Conservation (phyloP, 2,329 filamentous ascomycete genomes). For the Fusarium chlamydosporum region DNA sequence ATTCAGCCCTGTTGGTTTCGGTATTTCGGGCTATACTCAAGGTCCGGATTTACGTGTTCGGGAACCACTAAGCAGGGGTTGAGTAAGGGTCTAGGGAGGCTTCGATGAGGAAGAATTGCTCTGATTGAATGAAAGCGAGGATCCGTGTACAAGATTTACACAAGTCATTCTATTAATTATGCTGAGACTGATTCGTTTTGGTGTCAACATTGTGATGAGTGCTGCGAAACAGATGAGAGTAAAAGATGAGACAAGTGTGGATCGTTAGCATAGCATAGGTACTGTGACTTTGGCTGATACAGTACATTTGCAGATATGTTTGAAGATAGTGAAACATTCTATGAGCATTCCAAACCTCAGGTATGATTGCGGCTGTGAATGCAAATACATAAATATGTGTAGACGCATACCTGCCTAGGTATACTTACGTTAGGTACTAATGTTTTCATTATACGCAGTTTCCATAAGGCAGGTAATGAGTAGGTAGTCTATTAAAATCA, state of each 20-base stretch:
- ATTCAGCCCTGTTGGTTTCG: constrained; percentile 44
- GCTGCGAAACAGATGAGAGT: constrained; percentile 7
- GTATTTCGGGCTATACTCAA: constrained; percentile 31
- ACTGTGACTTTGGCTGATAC: constrained; percentile 6
- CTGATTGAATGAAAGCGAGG: constrained; percentile 10
- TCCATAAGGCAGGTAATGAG: too few species aligned
- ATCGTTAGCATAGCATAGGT: neutral
- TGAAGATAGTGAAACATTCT: too few species aligned
- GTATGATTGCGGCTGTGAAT: too few species aligned
- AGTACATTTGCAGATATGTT: neutral
- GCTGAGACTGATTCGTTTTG: constrained; percentile 2
- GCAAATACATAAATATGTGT: neutral
- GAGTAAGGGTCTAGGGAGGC: neutral
- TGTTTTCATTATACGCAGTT: neutral
- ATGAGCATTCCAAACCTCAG: too few species aligned
- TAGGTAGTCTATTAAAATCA: too few species aligned
- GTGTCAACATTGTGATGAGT: constrained; percentile 6
- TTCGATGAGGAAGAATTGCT: constrained; percentile 1
- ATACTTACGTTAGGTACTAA: too few species aligned
- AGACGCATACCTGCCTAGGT: too few species aligned
- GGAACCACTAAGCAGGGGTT: constrained; percentile 18
- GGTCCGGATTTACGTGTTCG: constrained; percentile 18
- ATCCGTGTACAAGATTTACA: constrained; percentile 33
- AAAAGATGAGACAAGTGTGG: constrained; percentile 18
- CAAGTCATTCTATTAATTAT: constrained; percentile 29